Evolutionary conservation across 192 early-diverging fungal species (phyloP), one percentile per base, ranked within the genome.

Genomic region (Obelidium mucronatum): DNA sequence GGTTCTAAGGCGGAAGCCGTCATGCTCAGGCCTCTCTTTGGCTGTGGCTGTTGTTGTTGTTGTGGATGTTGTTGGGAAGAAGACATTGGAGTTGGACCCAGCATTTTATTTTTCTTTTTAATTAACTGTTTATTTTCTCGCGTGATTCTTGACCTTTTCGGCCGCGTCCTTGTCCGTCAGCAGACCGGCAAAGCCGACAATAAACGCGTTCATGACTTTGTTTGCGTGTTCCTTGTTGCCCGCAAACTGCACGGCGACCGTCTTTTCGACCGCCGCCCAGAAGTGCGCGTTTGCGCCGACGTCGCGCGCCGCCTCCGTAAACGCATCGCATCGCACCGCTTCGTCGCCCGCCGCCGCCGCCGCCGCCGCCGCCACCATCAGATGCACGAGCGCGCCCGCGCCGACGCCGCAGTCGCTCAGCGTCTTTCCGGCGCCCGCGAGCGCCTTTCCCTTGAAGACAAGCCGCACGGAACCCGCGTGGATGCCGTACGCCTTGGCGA

Each of bases 151-250:
- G 53, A 71, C 69, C 31, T 31, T 54, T 2, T 22, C 34, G 33
- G 69, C 33, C 5, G 33, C 40, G 36, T 54, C 34, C 17, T 42
- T 56, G 54, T 71, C 69, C 3, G 36, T 26, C 51, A 71, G 15
- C 17, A 71, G 36, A 59, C 54, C 69, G 6, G 69, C 69, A 30
- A 42, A 71, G 11, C 28, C 69, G 37, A 37, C 53, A 28, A 71
- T 36, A 71, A 71, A 71, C 55, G 69, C n/a, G 69, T 71, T 71
- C 36, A 71, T n/a, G 2, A 71, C 69, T 34, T 64, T 64, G 62
- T 64, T 40, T 26, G 33, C 62, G 24, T 40, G 33, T 36, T 64
- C 62, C 62, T 36, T 64, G 39, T 64, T 64, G 13, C 62, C 62
- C 5, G 8, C 62, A 40, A 64, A 64, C 33, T 64, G 39, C 5